Conservation (phyloP, 257 asterid genomes). For the Euphrasia confusa region DNA sequence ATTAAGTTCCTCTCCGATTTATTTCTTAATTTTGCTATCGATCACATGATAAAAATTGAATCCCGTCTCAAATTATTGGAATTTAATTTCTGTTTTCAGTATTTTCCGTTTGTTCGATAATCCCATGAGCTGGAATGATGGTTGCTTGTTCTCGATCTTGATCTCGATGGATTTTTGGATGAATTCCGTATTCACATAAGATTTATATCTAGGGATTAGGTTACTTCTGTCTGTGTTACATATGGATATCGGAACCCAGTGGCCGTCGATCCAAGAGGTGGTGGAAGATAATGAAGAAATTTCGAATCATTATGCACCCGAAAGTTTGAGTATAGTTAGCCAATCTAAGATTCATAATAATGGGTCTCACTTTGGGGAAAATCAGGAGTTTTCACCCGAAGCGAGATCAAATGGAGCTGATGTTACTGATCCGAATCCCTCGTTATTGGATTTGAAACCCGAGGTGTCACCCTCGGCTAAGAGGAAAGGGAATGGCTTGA, state of each 20-base stretch:
- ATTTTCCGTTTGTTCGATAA: conserved; percentile 19
- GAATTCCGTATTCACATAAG: conserved; percentile 4
- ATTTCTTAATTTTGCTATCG: conserved; percentile 19
- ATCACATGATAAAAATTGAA: conserved; percentile 18
- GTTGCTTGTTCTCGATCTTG: conserved; percentile 66
- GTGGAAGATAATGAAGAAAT: conserved; percentile 45
- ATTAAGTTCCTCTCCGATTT: conserved; percentile 21
- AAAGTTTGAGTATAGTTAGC: conserved; percentile 24
- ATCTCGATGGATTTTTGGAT: conserved; percentile 31
- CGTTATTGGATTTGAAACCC: background rate
- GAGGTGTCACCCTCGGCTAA: conserved; percentile 20
- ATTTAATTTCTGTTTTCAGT: conserved; percentile 22
- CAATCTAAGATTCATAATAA: conserved; percentile 32
- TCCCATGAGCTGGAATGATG: conserved; percentile 56
- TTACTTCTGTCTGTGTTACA: background rate
- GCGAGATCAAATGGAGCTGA: conserved; percentile 22
- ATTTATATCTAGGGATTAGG: conserved; percentile 14
- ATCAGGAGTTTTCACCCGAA: conserved; percentile 26
- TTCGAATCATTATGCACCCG: conserved; percentile 19
- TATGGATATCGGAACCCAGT: conserved; percentile 54
- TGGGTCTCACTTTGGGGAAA: conserved; percentile 29
- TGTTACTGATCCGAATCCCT: conserved; percentile 13
- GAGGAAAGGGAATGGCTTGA: conserved; percentile 56
- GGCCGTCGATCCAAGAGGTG: conserved; percentile 37
- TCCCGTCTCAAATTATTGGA: conserved; percentile 20